Conservation (phyloP, 179 eudicot genomes). For the Spinacia oleracea region DNA sequence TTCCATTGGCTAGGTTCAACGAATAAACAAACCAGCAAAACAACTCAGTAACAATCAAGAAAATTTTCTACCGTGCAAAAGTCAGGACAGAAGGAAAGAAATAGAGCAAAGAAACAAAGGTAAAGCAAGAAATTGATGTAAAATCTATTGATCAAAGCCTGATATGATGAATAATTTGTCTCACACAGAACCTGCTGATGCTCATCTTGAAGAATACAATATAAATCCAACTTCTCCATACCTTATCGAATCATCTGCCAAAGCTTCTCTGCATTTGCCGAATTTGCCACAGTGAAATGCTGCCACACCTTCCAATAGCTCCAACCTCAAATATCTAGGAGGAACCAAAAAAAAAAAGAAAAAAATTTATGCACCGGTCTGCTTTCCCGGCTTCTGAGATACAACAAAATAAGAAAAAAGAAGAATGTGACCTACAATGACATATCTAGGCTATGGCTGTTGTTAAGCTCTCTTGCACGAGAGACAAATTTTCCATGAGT, state of each 20-base stretch:
- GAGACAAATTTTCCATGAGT: conserved; percentile 82
- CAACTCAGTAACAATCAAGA: too few relatives aligned
- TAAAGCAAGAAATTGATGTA: too few relatives aligned
- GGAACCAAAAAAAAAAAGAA: background rate
- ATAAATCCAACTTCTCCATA: conserved; percentile 21
- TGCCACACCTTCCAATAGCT: conserved; percentile 88
- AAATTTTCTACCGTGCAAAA: too few relatives aligned
- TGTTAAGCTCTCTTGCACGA: conserved; percentile 70
- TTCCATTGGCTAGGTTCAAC: too few relatives aligned
- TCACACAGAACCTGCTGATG: too few relatives aligned
- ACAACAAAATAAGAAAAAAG: background rate
- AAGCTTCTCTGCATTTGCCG: conserved; percentile 52
- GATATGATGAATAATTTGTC: too few relatives aligned
- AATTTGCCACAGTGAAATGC: conserved; percentile 77
- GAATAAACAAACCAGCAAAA: too few relatives aligned
- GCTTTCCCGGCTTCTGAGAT: background rate
- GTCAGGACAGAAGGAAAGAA: too few relatives aligned
- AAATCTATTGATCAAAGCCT: too few relatives aligned
- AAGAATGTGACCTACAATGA: conserved; percentile 58
- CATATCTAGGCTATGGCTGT: conserved; percentile 89
- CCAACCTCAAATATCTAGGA: conserved; percentile 79
- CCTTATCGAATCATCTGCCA: conserved; percentile 68
- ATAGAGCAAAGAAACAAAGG: too few relatives aligned
- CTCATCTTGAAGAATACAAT: too few relatives aligned
- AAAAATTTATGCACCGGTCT: background rate